Conservation (phyloP, 768 basidiomycete genomes). For the Trametes cingulata region DNA sequence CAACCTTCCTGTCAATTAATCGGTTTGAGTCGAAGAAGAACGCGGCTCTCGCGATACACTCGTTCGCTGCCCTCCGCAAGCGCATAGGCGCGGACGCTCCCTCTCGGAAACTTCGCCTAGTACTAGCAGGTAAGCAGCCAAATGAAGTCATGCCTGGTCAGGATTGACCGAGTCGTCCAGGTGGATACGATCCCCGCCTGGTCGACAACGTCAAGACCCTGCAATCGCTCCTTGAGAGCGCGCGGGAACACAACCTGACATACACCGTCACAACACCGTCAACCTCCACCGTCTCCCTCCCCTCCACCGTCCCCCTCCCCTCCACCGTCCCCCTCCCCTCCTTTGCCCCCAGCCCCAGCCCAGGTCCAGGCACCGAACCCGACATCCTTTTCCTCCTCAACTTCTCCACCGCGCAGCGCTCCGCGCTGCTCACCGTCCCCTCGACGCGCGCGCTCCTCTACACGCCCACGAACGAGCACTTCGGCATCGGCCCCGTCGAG, state of each 20-base stretch:
- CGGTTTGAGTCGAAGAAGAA: constrained; percentile 98
- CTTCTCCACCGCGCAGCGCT: constrained; percentile 82
- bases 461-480: constrained; percentile 94
- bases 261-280: constrained; percentile 57
- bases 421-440: constrained; percentile 68
- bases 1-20: constrained; percentile 86
- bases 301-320: constrained; percentile 42
- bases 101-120: constrained; percentile 55
- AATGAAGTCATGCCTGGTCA: neutral
- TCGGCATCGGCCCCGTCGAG: constrained; percentile 95
- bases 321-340: too few species aligned
- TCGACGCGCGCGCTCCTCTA: constrained; percentile 81
- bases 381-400: constrained; percentile 90
- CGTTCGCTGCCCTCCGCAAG: constrained; percentile 63
- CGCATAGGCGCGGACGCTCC: constrained; percentile 21
- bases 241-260: constrained; percentile 54
- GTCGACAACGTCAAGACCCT: constrained; percentile 82
- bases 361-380: constrained; percentile 35
- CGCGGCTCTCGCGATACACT: constrained; percentile 70
- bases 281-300: constrained; percentile 40
- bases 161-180: constrained; percentile 36
- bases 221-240: constrained; percentile 57
- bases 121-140: constrained; percentile 65
- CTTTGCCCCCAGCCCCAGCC: constrained; percentile 37
- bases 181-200: constrained; percentile 88